Conservation (phyloP, 2,329 filamentous ascomycete genomes). For the Trichoderma afroharzianum region DNA sequence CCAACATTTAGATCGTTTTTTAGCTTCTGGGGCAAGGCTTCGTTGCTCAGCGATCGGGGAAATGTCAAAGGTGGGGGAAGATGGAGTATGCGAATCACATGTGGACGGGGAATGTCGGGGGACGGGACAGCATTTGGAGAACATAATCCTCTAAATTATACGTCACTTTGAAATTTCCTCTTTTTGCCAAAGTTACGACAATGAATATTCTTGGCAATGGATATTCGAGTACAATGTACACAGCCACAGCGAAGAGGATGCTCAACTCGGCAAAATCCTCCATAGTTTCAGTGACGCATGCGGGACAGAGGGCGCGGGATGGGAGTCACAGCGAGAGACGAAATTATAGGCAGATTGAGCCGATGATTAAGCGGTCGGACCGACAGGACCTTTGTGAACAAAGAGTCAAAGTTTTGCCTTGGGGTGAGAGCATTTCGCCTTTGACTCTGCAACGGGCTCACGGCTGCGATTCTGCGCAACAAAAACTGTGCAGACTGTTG, state of each 20-base stretch:
- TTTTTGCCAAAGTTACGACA: neutral
- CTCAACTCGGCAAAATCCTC: neutral
- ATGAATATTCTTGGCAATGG: neutral
- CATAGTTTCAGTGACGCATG: neutral
- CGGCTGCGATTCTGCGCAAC: neutral
- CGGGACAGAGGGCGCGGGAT: neutral
- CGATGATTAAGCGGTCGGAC: conserved; percentile 11
- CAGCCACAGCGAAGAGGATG: neutral
- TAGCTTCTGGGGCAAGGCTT: neutral
- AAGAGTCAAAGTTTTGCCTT: conserved; percentile 2
- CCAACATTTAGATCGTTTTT: neutral
- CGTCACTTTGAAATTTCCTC: neutral
- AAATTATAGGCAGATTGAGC: neutral
- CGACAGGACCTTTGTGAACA: neutral
- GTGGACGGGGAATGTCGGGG: neutral
- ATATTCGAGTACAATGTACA: neutral
- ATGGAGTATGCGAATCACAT: neutral
- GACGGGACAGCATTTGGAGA: neutral
- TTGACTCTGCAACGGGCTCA: neutral
- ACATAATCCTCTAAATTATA: neutral
- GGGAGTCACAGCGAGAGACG: neutral
- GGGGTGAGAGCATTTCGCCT: neutral
- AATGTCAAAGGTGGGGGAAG: neutral
- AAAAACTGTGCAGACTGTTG: neutral
- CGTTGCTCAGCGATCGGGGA: neutral